Base-by-base conservation (phyloP, 805 yeast species). In the Metschnikowia matae region DNA sequence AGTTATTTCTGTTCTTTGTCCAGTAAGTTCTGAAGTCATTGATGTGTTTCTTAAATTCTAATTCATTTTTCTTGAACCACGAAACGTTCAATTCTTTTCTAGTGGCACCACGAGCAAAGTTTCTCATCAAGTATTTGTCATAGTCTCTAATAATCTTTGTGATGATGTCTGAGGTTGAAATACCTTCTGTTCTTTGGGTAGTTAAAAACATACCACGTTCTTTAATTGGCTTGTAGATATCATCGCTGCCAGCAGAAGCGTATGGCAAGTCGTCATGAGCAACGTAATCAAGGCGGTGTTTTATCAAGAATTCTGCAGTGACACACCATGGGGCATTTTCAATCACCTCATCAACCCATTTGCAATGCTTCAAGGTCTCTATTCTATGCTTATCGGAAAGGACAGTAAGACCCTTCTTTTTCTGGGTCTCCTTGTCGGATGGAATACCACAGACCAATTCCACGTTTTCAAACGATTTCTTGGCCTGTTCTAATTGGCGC, bases 231-330 rank as follows among this genome's bases (percentile, higher is more conserved):
- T 82, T 83, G 71, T 94, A 94, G 48, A 94, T 90, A 66, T 94
- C 99, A 65, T 88, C 97, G 36, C 83, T 77, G 53, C 85, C 96
- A n/a, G 82, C 83, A 21, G 92, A 83, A 1, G 88, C 96, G 65
- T 94, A 94, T 0, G 99, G 99, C 54, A 89, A 73, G 68, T 94
- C 98, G 71, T 94, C 99, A 68, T 94, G 99, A 2, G 99, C 99
- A 53, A 92, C 97, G 62, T 89, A 94, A 67, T 94, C 99, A 58
- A 94, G 89, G 48, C 83, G 74, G 69, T 94, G 96, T 59, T 85
- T 69, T 44, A 73, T 73, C 57, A 94, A 69, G 61, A 94, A 94
- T 41, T 85, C 89, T 48, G 89, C 81, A 2, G 90, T 86, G 26
- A 94, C 90, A 59, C 87, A 81, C 99, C 99, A 94, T 13, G 99